Conservation (phyloP, 2,329 filamentous ascomycete genomes). For the Colletotrichum sp. region DNA sequence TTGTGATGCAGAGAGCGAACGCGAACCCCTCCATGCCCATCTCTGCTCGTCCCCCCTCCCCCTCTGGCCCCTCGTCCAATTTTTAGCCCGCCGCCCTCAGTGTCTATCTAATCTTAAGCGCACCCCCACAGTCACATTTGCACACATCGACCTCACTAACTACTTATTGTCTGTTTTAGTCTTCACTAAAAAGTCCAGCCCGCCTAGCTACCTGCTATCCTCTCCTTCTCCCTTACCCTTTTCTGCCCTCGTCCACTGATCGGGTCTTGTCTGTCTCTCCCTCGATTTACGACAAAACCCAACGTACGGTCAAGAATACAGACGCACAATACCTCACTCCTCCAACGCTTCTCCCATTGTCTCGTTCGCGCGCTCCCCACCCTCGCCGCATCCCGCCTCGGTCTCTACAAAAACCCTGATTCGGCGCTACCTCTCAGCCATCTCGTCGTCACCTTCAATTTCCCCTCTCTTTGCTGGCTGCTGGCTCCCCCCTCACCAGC, state of each 20-base stretch:
- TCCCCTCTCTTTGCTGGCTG: not conserved
- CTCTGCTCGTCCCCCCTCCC: not conserved
- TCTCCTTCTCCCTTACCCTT: not conserved
- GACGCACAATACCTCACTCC: not conserved
- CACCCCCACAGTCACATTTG: slow-evolving; percentile 17
- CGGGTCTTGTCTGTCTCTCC: not conserved
- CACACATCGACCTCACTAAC: slow-evolving; percentile 15
- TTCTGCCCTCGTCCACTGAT: not conserved
- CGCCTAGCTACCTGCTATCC: not conserved
- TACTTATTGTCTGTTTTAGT: slow-evolving; percentile 15
- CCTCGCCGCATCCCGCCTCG: not conserved
- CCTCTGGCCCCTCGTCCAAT: not conserved
- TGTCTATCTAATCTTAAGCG: slow-evolving; percentile 9
- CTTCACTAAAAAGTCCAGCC: slow-evolving; percentile 16
- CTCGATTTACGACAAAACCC: not conserved
- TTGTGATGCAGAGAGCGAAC: not conserved
- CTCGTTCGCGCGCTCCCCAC: not conserved
- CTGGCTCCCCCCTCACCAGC: not conserved
- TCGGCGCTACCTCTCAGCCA: not conserved
- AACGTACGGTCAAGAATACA: not conserved
- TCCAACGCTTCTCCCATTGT: not conserved
- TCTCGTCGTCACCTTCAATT: not conserved
- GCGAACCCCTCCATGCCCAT: slow-evolving; percentile 9
- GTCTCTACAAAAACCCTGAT: slow-evolving; percentile 4
- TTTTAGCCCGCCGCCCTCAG: not conserved